Percentiles rank a stretch among this genome's conserved stretches.
Conservation (phyloP, 2,329 filamentous ascomycete species). For the Chaetomiaceae sp. region DNA sequence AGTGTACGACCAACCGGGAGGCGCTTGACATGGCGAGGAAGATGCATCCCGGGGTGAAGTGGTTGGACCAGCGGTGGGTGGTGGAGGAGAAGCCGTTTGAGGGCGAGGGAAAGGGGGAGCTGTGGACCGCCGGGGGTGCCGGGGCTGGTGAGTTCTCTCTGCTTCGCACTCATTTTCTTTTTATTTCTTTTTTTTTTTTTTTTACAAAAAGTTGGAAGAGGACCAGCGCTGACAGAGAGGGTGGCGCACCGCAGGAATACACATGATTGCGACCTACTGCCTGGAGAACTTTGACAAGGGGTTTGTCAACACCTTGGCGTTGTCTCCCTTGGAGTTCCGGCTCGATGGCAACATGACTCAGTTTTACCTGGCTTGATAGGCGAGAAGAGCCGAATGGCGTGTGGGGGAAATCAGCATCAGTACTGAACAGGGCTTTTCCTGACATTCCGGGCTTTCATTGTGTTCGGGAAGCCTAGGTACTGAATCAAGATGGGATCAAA, state of each 20-base stretch:
- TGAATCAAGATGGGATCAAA: too few relatives aligned
- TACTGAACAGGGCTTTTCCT: neutral
- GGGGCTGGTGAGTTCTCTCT: neutral
- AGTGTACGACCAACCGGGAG: slow-evolving; percentile 37
- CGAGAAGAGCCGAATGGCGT: too few relatives aligned
- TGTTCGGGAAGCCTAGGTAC: too few relatives aligned
- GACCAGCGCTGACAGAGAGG: neutral
- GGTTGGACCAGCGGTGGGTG: neutral
- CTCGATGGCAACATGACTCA: slow-evolving; percentile 10
- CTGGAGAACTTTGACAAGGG: slow-evolving; percentile 19
- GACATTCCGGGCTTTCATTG: too few relatives aligned
- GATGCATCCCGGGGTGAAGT: neutral
- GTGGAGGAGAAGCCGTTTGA: neutral
- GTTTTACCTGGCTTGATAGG: slow-evolving; percentile 12
- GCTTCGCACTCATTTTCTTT: too few relatives aligned
- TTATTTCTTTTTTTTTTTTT: neutral
- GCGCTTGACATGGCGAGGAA: slow-evolving; percentile 21
- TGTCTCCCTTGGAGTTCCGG: slow-evolving; percentile 17
- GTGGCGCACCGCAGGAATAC: neutral
- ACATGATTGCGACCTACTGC: slow-evolving; percentile 12
- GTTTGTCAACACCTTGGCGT: slow-evolving; percentile 18
- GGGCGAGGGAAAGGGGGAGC: neutral
- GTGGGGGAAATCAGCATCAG: too few relatives aligned
- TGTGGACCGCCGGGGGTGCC: neutral
- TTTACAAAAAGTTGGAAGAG: too few relatives aligned